These are phyloP conservation scores for Erodium moschatum DNA, from an alignment of 441 rosid species.

Conservation along the genomic window DNA sequence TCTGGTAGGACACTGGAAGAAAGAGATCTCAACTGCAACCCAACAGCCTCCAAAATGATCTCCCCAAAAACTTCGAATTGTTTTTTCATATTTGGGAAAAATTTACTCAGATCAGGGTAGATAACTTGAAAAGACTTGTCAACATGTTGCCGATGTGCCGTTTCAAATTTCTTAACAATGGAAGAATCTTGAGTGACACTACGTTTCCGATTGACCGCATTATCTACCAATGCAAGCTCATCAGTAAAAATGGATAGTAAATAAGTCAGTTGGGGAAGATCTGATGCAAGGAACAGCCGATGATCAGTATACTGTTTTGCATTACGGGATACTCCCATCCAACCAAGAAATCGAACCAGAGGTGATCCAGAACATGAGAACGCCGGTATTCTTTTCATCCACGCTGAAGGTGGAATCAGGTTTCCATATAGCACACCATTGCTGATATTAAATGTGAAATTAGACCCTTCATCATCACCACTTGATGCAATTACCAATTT, in stretches of 20 bases:
- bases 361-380: conserved; percentile 57
- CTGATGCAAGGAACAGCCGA: conserved; percentile 53
- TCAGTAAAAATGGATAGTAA: conserved; percentile 57
- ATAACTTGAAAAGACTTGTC: conserved; percentile 49
- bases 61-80: conserved; percentile 67
- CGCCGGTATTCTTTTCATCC: conserved; percentile 53
- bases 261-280: conserved; percentile 53
- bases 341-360: conserved; percentile 73
- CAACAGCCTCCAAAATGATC: conserved; percentile 67
- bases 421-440: conserved; percentile 41
- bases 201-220: conserved; percentile 30
- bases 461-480: conserved; percentile 44
- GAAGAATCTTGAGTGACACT: conserved; percentile 24
- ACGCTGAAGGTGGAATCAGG: conserved; percentile 57
- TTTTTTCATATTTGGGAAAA: conserved; percentile 62
- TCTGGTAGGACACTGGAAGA: conserved; percentile 58
- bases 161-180: conserved; percentile 22
- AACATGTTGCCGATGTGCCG: conserved; percentile 27
- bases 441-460: conserved; percentile 32
- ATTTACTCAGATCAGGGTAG: conserved; percentile 56
- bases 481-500: conserved; percentile 66
- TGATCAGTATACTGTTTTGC: conserved; percentile 52
- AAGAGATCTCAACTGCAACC: conserved; percentile 59
- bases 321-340: conserved; percentile 80
- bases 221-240: conserved; percentile 56